Base-by-base conservation (phyloP, 768 basidiomycete species). In the Suillus paluster region DNA sequence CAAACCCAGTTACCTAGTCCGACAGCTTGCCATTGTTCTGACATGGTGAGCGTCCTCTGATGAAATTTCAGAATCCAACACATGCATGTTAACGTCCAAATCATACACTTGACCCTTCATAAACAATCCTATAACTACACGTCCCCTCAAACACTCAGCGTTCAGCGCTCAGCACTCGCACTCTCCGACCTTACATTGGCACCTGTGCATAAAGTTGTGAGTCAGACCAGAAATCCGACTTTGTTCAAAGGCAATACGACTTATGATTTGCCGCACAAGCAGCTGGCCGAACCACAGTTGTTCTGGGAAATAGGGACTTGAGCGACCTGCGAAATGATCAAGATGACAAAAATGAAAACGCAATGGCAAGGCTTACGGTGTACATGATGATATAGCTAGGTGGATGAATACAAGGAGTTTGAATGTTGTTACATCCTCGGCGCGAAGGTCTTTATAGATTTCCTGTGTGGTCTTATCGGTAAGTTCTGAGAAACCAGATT, bases 101-200 rank as follows among this genome's bases (percentile, higher is more conserved):
- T 6, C 6, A n/a, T 42, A 8, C 41, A 8, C 41, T 3, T 42
- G n/a, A n/a, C 41, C 17, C n/a, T 42, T 19, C 41, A n/a, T 42
- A 42, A 42, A 42, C 8, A 42, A 1, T n/a, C 19, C 0, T 10
- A 42, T n/a, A 42, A n/a, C 19, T 19, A 42, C n/a, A n/a, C 30
- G 30, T 30, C 30, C 6, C 30, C 30, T 4, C 44, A 21, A 44
- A 44, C 44, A 44, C 44, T 25, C 23, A 27, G 9, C 17, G 17
- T 49, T 49, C 48, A n/a, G n/a, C n/a, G n/a, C n/a, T n/a, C n/a
- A 50, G 19, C 49, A 50, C 30, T 50, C 30, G 49, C 49, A 50
- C 19, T 50, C 49, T 33, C 49, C 49, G 6, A 19, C 10, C 49
- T 50, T 50, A 27, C 49, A 50, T n/a, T 33, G 30, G 49, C 49